A percentile compares a stretch with the other conserved stretches of the same genome.
These are phyloP conservation scores for Pseudozyma tsukubaensis DNA, from an alignment of 1,284 basidiomycete genomes.

Conservation along the genomic window DNA sequence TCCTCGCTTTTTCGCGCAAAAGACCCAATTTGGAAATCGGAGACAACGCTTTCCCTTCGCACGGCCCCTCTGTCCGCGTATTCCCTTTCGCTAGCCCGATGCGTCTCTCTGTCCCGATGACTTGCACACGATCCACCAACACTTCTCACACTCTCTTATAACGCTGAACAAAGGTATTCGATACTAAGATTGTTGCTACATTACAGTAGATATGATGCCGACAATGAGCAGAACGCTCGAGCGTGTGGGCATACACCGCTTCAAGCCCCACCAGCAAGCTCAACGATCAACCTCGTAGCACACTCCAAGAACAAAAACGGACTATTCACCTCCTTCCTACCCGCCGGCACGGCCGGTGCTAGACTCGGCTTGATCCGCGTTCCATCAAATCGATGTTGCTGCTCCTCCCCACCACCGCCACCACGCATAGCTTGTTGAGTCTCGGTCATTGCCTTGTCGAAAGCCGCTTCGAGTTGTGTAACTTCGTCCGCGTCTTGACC, in stretches of 20 bases:
- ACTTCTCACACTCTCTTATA: background rate
- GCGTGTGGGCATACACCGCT: background rate
- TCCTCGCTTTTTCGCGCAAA: constrained; percentile 5
- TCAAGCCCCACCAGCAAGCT: constrained; percentile 51
- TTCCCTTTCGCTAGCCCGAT: background rate
- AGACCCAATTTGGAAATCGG: background rate
- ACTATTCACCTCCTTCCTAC: constrained; percentile 82
- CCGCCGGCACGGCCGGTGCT: constrained; percentile 69
- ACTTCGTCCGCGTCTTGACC: constrained; percentile 4
- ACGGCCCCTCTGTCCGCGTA: background rate
- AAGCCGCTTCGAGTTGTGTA: constrained; percentile 35
- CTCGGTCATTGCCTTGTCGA: constrained; percentile 39
- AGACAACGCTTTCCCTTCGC: constrained; percentile 1
- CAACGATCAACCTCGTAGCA: constrained; percentile 76
- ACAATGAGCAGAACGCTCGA: too few relatives aligned
- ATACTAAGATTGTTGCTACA: too few relatives aligned
- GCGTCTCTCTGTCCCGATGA: background rate
- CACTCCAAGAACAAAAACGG: constrained; percentile 98
- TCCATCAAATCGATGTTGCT: constrained; percentile 31
- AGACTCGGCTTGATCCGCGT: constrained; percentile 47
- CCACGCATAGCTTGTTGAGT: constrained; percentile 33
- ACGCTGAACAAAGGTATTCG: background rate
- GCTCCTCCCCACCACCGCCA: constrained; percentile 13
- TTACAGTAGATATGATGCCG: too few relatives aligned
- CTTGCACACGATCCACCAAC: background rate